Evolutionary conservation across 352 stramenopile species (phyloP).

Genomic region (Phytophthora cactorum): DNA sequence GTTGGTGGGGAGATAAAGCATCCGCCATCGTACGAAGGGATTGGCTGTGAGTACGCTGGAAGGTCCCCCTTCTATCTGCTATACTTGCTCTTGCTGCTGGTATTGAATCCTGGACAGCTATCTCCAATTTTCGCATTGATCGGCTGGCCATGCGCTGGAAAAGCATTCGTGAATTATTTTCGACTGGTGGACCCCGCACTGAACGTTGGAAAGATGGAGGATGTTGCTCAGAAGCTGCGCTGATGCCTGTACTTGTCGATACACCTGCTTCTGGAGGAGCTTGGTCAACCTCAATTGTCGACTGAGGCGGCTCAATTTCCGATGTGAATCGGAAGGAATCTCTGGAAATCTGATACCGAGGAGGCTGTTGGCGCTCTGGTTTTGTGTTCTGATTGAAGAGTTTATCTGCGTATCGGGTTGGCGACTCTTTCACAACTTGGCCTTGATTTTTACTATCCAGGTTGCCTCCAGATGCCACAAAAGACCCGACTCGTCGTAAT

Average conservation of each 20-base stretch:
- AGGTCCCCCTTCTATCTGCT: constrained; percentile 9
- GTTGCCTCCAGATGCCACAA: constrained; percentile 17
- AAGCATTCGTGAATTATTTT: constrained; percentile 2
- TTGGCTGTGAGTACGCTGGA: constrained; percentile 30
- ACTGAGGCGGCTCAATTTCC: constrained; percentile 16
- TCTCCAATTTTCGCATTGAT: constrained; percentile 26
- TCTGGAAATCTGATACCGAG: background rate
- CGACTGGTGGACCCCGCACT: background rate
- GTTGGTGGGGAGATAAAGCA: constrained; percentile 1
- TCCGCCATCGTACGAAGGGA: constrained; percentile 23
- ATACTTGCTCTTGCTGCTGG: background rate
- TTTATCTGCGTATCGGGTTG: constrained; percentile 37
- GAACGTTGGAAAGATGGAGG: background rate
- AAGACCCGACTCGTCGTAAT: constrained; percentile 27
- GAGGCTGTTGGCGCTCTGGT: background rate
- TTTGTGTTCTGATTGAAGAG: constrained; percentile 18
- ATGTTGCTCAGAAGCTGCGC: background rate
- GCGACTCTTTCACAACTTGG: constrained; percentile 16
- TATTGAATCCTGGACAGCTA: constrained; percentile 6
- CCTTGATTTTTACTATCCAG: constrained; percentile 8
- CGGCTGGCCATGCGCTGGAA: constrained; percentile 27
- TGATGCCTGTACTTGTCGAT: background rate
- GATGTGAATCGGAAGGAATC: constrained; percentile 20
- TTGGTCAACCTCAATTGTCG: constrained; percentile 6
- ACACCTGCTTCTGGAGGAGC: background rate